Evolutionary conservation across 108 stramenopile genomes (phyloP).

Genomic region (Fragilaria crotonensis): DNA sequence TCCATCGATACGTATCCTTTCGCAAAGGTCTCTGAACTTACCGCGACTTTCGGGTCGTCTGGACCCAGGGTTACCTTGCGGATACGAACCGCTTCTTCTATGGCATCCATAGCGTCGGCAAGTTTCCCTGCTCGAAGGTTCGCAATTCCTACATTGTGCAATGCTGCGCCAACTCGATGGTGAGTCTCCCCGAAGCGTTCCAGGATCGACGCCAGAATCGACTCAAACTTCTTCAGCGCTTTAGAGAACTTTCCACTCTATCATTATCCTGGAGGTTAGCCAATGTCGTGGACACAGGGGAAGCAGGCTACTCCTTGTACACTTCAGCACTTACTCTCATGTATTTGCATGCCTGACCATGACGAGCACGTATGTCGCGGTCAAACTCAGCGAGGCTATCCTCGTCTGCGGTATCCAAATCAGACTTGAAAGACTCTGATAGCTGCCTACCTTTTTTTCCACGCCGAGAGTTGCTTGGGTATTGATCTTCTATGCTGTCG

Average conservation of each 20-base stretch:
- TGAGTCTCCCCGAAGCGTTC: constrained; percentile 39
- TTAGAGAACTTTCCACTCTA: constrained; percentile 36
- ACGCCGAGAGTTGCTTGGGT: neutral
- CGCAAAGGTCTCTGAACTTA: constrained; percentile 12
- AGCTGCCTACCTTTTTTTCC: neutral
- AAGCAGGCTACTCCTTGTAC: neutral
- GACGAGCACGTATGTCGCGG: constrained; percentile 25
- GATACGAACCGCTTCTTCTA: constrained; percentile 58
- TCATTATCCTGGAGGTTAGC: neutral
- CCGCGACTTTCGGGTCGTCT: constrained; percentile 41
- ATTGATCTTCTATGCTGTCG: neutral
- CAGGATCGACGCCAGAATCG: constrained; percentile 37
- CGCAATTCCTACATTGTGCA: constrained; percentile 62
- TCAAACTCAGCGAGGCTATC: constrained; percentile 14
- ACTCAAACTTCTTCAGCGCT: constrained; percentile 49
- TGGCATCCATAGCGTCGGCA: constrained; percentile 54
- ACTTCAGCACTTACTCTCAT: constrained; percentile 31
- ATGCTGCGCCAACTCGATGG: constrained; percentile 47
- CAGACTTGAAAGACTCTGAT: neutral
- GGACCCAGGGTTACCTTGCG: constrained; percentile 35
- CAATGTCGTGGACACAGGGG: neutral
- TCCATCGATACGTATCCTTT: no score
- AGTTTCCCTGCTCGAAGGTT: constrained; percentile 43
- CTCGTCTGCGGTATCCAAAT: neutral
- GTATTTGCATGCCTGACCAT: constrained; percentile 41